These are phyloP conservation scores for Zalaria obscura DNA, from an alignment of 2,329 filamentous ascomycete species.

Conservation along the genomic window DNA sequence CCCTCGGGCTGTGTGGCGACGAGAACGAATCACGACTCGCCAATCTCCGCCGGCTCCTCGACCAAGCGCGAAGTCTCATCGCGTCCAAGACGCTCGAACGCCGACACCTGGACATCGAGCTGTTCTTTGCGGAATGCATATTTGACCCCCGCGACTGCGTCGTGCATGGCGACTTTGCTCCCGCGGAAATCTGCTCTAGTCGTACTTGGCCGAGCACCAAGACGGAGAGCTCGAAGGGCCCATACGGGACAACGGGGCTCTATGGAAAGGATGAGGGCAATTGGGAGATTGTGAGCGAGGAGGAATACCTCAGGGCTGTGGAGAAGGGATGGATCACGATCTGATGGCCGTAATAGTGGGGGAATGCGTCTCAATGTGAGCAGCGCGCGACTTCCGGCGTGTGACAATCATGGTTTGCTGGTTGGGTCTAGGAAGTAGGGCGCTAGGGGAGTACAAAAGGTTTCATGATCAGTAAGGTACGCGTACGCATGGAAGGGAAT, in stretches of 20 bases:
- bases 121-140: constrained; percentile 38
- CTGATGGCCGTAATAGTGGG: neutral
- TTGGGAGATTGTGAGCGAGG: constrained; percentile 21
- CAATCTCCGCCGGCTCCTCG: constrained; percentile 25
- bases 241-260: constrained; percentile 33
- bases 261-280: constrained; percentile 33
- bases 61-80: constrained; percentile 27
- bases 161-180: constrained; percentile 35
- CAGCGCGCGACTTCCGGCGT: no score
- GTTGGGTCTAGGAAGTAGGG: no score
- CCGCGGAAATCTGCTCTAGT: constrained; percentile 25
- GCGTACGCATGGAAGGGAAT: no score
- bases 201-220: constrained; percentile 26
- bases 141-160: constrained; percentile 31
- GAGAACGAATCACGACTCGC: constrained; percentile 4
- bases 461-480: no score
- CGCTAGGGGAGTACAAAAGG: no score
- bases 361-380: no score
- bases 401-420: no score
- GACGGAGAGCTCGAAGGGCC: constrained; percentile 29
- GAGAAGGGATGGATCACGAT: constrained; percentile 17
- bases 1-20: constrained; percentile 28
- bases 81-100: constrained; percentile 20
- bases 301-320: constrained; percentile 17
- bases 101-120: constrained; percentile 28